Conservation (phyloP, 345 rosid genomes). For the Stellera chamaejasme region DNA sequence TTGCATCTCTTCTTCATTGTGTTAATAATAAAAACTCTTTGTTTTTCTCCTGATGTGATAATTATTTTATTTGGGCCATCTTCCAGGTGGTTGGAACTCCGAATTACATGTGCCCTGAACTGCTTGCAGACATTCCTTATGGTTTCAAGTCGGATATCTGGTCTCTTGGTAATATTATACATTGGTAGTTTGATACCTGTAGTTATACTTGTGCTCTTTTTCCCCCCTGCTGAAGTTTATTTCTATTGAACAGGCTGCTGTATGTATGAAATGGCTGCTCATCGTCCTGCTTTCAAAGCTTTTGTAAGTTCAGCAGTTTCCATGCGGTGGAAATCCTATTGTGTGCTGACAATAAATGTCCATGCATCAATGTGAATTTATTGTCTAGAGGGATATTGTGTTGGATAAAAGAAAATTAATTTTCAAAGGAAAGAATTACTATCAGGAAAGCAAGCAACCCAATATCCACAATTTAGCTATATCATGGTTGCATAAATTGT, state of each 20-base stretch:
- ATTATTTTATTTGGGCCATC: slow-evolving; percentile 8
- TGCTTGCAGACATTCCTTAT: slow-evolving; percentile 95
- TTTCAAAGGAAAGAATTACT: too few relatives aligned
- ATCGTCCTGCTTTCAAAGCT: slow-evolving; percentile 97
- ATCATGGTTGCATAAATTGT: too few relatives aligned
- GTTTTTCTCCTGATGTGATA: slow-evolving; percentile 14
- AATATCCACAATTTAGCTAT: too few relatives aligned
- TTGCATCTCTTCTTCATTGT: slow-evolving; percentile 1
- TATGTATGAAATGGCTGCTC: slow-evolving; percentile 98
- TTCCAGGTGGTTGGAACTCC: slow-evolving; percentile 99
- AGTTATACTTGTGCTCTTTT: neutral
- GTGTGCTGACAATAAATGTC: too few relatives aligned
- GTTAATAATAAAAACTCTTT: slow-evolving; percentile 1
- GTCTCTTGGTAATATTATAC: slow-evolving; percentile 61
- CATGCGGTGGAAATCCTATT: too few relatives aligned
- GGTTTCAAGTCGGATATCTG: slow-evolving; percentile 99
- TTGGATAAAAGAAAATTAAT: neutral
- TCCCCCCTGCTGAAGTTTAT: slow-evolving; percentile 16
- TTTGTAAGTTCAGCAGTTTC: slow-evolving; percentile 48
- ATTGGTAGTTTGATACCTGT: slow-evolving; percentile 1
- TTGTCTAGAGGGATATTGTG: slow-evolving; percentile 1
- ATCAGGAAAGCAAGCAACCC: too few relatives aligned
- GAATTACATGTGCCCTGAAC: slow-evolving; percentile 98
- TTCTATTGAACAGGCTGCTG: slow-evolving; percentile 75
- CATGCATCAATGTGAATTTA: neutral